Base-by-base conservation (phyloP, 306 rosid species). In the Quercus glauca region DNA sequence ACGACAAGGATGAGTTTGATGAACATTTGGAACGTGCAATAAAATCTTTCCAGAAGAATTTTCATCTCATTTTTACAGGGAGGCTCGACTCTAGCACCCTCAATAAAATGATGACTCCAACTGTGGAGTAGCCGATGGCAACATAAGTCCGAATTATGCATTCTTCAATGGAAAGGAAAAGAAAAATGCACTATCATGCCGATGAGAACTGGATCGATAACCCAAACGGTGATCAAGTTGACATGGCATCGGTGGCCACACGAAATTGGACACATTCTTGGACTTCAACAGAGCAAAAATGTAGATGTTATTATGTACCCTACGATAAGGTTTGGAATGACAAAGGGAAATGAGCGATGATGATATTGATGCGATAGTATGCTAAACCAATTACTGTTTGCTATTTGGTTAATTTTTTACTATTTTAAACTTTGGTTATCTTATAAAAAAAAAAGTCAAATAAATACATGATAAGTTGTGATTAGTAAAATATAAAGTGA, bases 191-290 rank as follows among this genome's bases (percentile, higher is more conserved):
- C 19, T 20, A 73, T 28, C 71, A 83, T 69, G 83, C 29, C 3
- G 51, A 57, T 31, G 76, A 78, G 18, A 13, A 31, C 3, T 82
- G 82, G 73, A 82, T 18, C 15, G 0, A 6, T 59, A 26, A 11
- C 33, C 71, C 72, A 6, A 81, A 63, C 0, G 3, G 0, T 0
- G 21, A 14, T 2, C 20, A 67, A 5, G 3, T 0, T 17, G 79
- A 77, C 29, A 6, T 77, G 31, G 19, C 73, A 3, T 64, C 57
- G 31, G 80, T 78, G 37, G 78, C 64, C 3, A 18, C 73, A 85
- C 53, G 88, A 81, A 71, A 41, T 81, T 5, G 83, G 87, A 13
- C 87, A 80, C 64, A 21, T 73, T 58, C 80, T 80, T n/a, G 82
- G 87, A 6, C 77, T 84, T 52, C 18, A 10, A 10, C 85, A 81